Percentiles rank a stretch among this genome's conserved stretches.
Conservation (phyloP, 805 yeast species). For the Metschnikowia colocasiae region DNA sequence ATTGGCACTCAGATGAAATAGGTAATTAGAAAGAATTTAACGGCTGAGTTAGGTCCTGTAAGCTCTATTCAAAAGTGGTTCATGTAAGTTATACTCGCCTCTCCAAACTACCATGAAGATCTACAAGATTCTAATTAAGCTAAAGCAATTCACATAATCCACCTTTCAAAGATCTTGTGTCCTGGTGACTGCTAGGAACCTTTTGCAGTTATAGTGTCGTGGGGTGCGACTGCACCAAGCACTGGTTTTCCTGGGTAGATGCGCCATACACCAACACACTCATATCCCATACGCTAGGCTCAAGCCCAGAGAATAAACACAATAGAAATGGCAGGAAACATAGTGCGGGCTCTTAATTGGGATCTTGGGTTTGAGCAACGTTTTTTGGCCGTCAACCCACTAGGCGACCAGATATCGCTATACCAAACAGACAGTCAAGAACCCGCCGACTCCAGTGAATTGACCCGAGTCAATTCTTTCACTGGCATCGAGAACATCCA, state of each 20-base stretch:
- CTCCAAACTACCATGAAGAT: too few species aligned
- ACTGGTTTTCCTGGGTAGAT: neutral
- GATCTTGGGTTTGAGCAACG: slow-evolving; percentile 52
- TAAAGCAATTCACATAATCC: too few species aligned
- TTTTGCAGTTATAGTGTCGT: neutral
- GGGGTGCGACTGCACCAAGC: slow-evolving; percentile 1
- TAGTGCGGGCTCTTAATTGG: slow-evolving; percentile 60
- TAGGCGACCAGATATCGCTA: slow-evolving; percentile 74
- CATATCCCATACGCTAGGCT: neutral
- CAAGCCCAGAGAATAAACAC: neutral
- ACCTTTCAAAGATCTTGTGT: too few species aligned
- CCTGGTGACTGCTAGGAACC: neutral
- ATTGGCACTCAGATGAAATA: slow-evolving; percentile 7
- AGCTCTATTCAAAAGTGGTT: neutral
- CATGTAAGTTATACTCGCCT: too few species aligned
- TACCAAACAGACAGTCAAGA: slow-evolving; percentile 38
- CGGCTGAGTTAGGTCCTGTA: neutral
- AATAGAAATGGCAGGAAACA: slow-evolving; percentile 51
- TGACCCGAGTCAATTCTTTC: slow-evolving; percentile 49
- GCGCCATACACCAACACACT: neutral
- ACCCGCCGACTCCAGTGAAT: slow-evolving; percentile 49
- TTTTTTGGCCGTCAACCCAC: slow-evolving; percentile 67
- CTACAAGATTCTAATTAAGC: too few species aligned
- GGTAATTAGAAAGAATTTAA: neutral
- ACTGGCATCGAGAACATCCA: slow-evolving; percentile 67